Base-by-base conservation (phyloP, 2,329 filamentous ascomycete species). In the Paraphoma chrysanthemicola region DNA sequence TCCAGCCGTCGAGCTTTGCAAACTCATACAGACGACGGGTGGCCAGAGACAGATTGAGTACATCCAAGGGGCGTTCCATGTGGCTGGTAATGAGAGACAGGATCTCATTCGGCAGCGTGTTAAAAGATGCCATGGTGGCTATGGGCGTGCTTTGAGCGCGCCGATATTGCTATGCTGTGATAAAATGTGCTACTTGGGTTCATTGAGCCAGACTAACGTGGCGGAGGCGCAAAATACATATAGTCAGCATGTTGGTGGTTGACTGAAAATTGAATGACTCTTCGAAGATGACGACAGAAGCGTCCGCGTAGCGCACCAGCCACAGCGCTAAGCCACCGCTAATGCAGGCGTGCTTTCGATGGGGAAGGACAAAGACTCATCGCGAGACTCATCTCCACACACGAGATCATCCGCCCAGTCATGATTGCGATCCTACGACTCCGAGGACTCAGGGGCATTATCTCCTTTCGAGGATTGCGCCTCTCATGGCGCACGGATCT, bases 1-100 rank as follows among this genome's bases (percentile, higher is more conserved):
- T 74, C 72, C 72, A 76, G 14, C 72, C 73, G 50, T 75, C 71
- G 1, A 72, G 61, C 43, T 64, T 66, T 14, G 62, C 58, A 41
- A 72, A 76, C 6, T 63, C 54, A 29, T 56, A 36, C n/a, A 75
- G 44, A 7, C 67, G 62, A 8, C 57, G 66, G 41, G 63, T 70
- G 18, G 59, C 57, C 28, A 74, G 49, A 3, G 70, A 62, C 1
- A 76, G 57, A 44, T 66, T 51, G 2, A 68, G 51, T 1, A 75
- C 36, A 51, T 75, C 71, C 44, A 46, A 51, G 5, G 73, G 69
- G 30, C 61, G 63, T 12, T 73, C 70, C 8, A 76, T 59, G 50
- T 73, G 63, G n/a, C 28, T 64, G 2, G 70, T 54, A 30, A 76
- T 63, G 11, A 73, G 62, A 14, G 70, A 72, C 12, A 76, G 66